Conservation (phyloP, 805 yeast species). For the Ogataea nitratoaversa region DNA sequence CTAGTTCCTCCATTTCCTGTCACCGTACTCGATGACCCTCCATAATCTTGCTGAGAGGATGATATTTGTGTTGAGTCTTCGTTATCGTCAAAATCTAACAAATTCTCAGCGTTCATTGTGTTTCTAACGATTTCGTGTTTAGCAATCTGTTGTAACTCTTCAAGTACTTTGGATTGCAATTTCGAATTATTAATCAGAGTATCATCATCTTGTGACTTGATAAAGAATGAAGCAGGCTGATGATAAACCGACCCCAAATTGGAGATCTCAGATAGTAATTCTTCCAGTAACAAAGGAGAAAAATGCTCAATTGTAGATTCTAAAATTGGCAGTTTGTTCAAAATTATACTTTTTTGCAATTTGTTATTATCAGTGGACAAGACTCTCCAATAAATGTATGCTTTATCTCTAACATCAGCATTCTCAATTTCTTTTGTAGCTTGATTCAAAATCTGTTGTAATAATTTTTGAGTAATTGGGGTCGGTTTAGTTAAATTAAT, state of each 20-base stretch:
- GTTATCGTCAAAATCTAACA: constrained; percentile 81
- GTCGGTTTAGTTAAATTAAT: constrained; percentile 36
- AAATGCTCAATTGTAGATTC: constrained; percentile 68
- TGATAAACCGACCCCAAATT: constrained; percentile 87
- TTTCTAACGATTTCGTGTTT: constrained; percentile 62
- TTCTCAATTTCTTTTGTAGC: constrained; percentile 66
- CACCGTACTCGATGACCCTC: constrained; percentile 12
- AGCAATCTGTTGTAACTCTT: constrained; percentile 76
- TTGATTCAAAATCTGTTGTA: constrained; percentile 57
- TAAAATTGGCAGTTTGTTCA: constrained; percentile 65
- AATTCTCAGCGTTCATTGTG: constrained; percentile 67
- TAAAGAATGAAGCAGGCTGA: constrained; percentile 68
- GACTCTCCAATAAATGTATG: constrained; percentile 76
- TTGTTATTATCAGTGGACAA: constrained; percentile 43
- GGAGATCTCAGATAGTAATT: constrained; percentile 69
- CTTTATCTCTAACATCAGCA: constrained; percentile 77
- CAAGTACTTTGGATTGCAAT: constrained; percentile 52
- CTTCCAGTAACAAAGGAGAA: constrained; percentile 62
- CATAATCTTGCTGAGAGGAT: constrained; percentile 8
- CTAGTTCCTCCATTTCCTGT: constrained; percentile 28
- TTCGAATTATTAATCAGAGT: constrained; percentile 20
- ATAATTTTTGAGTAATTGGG: constrained; percentile 32
- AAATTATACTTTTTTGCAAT: constrained; percentile 48
- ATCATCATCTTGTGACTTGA: constrained; percentile 23
- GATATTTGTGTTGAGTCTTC: constrained; percentile 25